Percentiles rank a stretch among this genome's conserved stretches.
Evolutionary conservation across 208 protist species (phyloP).

Genomic region (Acanthamoeba lenticulata): DNA sequence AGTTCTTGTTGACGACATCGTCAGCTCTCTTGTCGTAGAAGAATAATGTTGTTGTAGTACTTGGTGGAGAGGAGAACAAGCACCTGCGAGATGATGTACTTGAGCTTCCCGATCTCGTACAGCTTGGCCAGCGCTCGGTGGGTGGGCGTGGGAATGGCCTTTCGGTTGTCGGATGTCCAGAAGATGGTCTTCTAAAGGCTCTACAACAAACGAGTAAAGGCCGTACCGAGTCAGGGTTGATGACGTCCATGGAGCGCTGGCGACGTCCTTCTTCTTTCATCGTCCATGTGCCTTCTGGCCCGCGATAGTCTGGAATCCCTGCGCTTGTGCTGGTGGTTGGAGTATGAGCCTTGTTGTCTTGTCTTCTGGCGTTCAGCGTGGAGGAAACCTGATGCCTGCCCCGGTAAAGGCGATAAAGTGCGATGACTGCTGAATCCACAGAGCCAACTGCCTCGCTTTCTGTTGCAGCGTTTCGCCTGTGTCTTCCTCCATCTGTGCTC

Average conservation of each 20-base stretch:
- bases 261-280: constrained; percentile 39
- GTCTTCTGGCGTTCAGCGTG: not conserved
- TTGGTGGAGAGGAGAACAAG: not conserved
- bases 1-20: constrained; percentile 31
- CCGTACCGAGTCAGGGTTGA: not conserved
- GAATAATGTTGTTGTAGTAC: no score
- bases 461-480: not conserved
- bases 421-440: constrained; percentile 28
- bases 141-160: constrained; percentile 71
- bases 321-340: not conserved
- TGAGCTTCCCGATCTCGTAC: not conserved
- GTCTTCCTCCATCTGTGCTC: not conserved
- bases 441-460: not conserved
- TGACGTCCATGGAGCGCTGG: not conserved
- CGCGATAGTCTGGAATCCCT: constrained; percentile 67
- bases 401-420: constrained; percentile 71
- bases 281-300: constrained; percentile 72
- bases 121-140: constrained; percentile 71
- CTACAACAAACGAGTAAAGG: not conserved
- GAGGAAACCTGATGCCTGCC: constrained; percentile 64
- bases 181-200: not conserved
- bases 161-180: not conserved
- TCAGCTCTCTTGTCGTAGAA: not conserved
- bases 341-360: not conserved
- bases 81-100: constrained; percentile 60